Conservation (phyloP, 805 yeast genomes). For the Jamesozyma spencerorum region DNA sequence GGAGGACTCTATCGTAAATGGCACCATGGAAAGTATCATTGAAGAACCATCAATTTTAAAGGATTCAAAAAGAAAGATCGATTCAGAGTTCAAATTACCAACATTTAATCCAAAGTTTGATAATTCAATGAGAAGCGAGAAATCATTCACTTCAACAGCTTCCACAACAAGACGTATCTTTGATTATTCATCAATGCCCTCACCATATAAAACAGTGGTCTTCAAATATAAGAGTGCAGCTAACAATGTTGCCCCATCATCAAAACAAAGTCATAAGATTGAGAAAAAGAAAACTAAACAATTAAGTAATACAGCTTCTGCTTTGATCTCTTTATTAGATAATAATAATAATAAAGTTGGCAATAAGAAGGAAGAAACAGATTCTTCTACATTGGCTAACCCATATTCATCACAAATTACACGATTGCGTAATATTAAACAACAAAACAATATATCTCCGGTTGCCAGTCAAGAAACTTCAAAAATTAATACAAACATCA, state of each 20-base stretch:
- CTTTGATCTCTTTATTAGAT: constrained; percentile 39
- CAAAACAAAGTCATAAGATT: neutral
- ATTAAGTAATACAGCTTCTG: constrained; percentile 41
- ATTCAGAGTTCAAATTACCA: constrained; percentile 23
- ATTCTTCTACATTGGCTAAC: constrained; percentile 29
- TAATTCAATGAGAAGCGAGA: constrained; percentile 11
- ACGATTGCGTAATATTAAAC: neutral
- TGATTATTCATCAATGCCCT: constrained; percentile 32
- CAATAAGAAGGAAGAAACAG: constrained; percentile 4
- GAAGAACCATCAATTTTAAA: neutral
- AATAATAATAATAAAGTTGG: constrained; percentile 16
- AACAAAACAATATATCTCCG: constrained; percentile 3
- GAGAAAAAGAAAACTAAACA: constrained; percentile 9
- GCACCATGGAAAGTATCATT: neutral
- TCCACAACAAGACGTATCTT: constrained; percentile 29
- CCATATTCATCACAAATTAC: constrained; percentile 33
- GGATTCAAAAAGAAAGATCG: neutral
- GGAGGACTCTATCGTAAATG: neutral
- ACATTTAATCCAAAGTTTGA: constrained; percentile 32
- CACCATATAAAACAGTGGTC: constrained; percentile 32
- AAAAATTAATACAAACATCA: neutral
- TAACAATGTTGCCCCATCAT: neutral
- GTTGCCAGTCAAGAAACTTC: constrained; percentile 11
- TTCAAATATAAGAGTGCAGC: constrained; percentile 22
- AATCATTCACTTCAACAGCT: constrained; percentile 4